Base-by-base conservation (phyloP, 2,329 filamentous ascomycete genomes). In the Neurospora sp. region DNA sequence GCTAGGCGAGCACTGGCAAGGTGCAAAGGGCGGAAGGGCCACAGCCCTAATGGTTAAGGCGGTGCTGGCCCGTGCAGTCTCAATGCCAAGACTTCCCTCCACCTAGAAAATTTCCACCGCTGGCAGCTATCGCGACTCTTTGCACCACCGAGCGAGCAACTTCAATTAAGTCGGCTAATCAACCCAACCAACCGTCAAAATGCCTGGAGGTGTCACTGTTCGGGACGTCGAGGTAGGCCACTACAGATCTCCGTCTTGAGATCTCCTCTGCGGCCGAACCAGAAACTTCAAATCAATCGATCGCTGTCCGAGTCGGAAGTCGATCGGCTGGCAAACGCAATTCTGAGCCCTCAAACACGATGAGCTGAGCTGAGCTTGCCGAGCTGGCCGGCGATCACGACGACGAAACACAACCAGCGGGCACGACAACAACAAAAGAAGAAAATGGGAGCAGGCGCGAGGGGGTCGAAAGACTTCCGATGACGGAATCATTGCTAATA, bases 171-270 rank as follows among this genome's bases (percentile, higher is more conserved):
- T 73, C 71, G 72, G 58, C 66, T 72, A 73, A 73, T 38, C 68
- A 71, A 73, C 72, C 70, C 69, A 69, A 70, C 72, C 69, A 70
- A 71, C 72, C 76, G 75, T 85, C 85, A 93, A 86, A 82, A 94
- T 94, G 92, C 84, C 85, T 81, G 88, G 90, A 84, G 92, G 91
- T 84, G 87, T 93, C 82, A 88, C 86, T 79, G 92, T 95, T 84
- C 91, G 91, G 85, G 92, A 94, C 86, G 91, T 94, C 82, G 90
- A 92, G 88, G 90, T 92, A 89, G 84, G 89, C 89, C 78, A 76
- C 77, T 72, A 75, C 74, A 76, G 70, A 71, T 72, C 72, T 75
- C 72, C 75, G 73, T 73, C 75, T 70, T 78, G 73, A 79, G 69
- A 62, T 62, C 74, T 72, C 74, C 71, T 73, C 73, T 78, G 73